phyloP scores from a whole-genome alignment of 306 rosid species.

The Prunus dulcis region DNA sequence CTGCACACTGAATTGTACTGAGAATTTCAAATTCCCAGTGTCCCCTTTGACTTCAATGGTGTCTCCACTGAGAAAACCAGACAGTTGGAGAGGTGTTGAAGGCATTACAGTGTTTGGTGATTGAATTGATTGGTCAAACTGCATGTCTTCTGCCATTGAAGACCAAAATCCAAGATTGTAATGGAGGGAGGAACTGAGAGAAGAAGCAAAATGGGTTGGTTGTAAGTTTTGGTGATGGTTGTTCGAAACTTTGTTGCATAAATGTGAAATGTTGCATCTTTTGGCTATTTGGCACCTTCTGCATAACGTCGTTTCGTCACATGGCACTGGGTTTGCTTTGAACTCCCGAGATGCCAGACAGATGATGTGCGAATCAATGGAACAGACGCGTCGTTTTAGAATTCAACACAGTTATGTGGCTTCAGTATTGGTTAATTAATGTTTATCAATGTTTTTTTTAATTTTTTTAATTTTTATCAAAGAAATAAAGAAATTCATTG shows the following conservation, averaged over 20 bases:
- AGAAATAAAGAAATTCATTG: too few species aligned
- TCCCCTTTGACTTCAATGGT: constrained; percentile 27
- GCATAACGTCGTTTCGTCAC: neutral
- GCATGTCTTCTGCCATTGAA: constrained; percentile 14
- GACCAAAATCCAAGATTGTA: neutral
- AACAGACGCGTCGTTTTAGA: neutral
- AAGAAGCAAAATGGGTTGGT: neutral
- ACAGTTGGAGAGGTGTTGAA: constrained; percentile 28
- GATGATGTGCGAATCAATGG: neutral
- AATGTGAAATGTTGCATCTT: neutral
- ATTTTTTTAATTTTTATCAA: too few species aligned
- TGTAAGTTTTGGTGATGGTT: neutral
- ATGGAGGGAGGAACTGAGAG: neutral
- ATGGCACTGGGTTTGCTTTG: neutral
- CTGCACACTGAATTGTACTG: constrained; percentile 16
- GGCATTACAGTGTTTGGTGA: neutral
- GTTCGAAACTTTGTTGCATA: neutral
- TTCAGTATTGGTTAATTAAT: too few species aligned
- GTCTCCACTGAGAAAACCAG: constrained; percentile 29
- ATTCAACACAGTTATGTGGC: neutral
- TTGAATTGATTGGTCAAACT: neutral
- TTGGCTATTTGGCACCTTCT: neutral
- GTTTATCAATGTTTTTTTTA: too few species aligned
- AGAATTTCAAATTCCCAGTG: constrained; percentile 20
- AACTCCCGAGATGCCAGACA: too few species aligned